Conservation (phyloP, 2,329 filamentous ascomycete species). For the Emericellopsis atlantica region DNA sequence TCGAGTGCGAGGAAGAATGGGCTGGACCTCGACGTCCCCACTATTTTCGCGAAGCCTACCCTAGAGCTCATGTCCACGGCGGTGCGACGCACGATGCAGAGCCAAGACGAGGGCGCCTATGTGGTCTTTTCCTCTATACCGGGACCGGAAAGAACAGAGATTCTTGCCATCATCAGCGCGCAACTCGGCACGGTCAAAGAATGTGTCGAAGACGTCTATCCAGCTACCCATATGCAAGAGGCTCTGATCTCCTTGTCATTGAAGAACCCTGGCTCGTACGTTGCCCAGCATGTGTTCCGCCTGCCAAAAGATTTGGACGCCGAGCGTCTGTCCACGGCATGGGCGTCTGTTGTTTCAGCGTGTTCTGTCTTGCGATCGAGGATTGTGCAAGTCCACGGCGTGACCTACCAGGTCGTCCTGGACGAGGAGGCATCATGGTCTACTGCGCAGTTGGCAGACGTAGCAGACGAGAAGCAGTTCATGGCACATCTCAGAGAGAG, state of each 20-base stretch:
- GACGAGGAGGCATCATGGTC: neutral
- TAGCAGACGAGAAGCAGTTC: neutral
- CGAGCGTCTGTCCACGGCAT: constrained; percentile 12
- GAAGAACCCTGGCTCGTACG: constrained; percentile 20
- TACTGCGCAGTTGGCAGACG: neutral
- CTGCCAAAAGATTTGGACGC: constrained; percentile 8
- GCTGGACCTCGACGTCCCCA: constrained; percentile 24
- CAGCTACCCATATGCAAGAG: constrained; percentile 26
- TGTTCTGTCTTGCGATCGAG: constrained; percentile 4
- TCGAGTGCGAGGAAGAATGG: constrained; percentile 19
- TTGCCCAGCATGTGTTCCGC: constrained; percentile 14
- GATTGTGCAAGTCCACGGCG: constrained; percentile 2
- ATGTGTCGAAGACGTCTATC: constrained; percentile 19
- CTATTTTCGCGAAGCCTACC: constrained; percentile 24
- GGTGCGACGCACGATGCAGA: neutral
- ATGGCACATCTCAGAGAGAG: neutral
- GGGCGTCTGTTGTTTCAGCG: constrained; percentile 6
- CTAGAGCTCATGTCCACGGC: constrained; percentile 24
- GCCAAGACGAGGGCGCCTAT: neutral
- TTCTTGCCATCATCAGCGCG: neutral
- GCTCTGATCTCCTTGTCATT: constrained; percentile 22
- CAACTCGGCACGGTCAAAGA: neutral
- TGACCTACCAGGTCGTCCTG: neutral
- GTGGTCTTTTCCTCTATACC: neutral
- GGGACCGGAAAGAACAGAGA: neutral